Conservation (phyloP, 23 red algal genomes). For the Agarophyton chilense region DNA sequence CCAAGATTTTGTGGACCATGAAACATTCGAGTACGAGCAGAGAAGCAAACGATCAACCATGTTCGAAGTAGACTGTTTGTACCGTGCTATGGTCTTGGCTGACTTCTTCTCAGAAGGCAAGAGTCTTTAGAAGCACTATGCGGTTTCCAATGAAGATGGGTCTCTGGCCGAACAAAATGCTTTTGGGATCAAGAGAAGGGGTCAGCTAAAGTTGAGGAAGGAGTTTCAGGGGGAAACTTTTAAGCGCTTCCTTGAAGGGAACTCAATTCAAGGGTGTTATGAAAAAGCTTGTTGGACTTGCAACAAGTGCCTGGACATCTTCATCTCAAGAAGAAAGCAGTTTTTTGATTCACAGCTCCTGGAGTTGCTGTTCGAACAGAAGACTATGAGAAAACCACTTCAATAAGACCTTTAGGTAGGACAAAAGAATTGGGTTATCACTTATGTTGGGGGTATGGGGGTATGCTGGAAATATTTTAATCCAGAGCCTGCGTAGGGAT, state of each 20-base stretch:
- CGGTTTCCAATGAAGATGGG: slow-evolving; percentile 92
- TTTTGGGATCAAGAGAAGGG: slow-evolving; percentile 96
- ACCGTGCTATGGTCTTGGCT: slow-evolving; percentile 94
- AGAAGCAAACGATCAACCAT: slow-evolving; percentile 83
- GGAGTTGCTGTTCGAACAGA: slow-evolving; percentile 94
- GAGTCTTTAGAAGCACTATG: slow-evolving; percentile 97
- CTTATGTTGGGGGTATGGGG: slow-evolving; percentile 81
- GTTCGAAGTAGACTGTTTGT: slow-evolving; percentile 99
- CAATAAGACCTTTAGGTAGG: slow-evolving; percentile 65
- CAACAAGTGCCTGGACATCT: slow-evolving; percentile 89
- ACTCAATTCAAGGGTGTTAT: slow-evolving; percentile 73
- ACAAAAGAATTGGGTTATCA: slow-evolving; percentile 94
- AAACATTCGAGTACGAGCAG: slow-evolving; percentile 57
- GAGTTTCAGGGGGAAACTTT: slow-evolving; percentile 95
- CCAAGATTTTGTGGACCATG: slow-evolving; percentile 72
- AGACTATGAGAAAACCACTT: slow-evolving; percentile 90
- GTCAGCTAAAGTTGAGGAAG: slow-evolving; percentile 98
- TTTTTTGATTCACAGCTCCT: slow-evolving; percentile 81
- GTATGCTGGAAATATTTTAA: too few relatives aligned
- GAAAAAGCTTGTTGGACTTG: slow-evolving; percentile 66
- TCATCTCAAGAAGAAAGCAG: slow-evolving; percentile 65
- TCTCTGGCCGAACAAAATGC: slow-evolving; percentile 94
- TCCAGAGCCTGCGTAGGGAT: too few relatives aligned
- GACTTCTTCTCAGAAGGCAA: slow-evolving; percentile 91
- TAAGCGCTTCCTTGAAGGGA: slow-evolving; percentile 80